Base-by-base conservation (phyloP, 495 filamentous ascomycete genomes). In the Hyphodiscus hymeniophilus region DNA sequence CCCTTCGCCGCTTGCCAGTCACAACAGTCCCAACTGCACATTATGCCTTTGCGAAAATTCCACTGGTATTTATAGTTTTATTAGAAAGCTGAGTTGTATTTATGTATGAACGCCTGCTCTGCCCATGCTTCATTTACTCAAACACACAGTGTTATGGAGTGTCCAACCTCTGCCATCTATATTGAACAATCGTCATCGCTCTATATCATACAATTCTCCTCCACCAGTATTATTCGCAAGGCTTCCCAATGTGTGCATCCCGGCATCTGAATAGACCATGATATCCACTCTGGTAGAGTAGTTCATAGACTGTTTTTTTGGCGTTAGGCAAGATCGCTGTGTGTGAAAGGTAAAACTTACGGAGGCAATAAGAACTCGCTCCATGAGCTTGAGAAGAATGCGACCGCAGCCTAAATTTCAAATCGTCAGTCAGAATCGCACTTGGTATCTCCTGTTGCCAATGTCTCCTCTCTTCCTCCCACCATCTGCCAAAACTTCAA, bases 341-440 rank as follows among this genome's bases (percentile, higher is more conserved):
- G 18, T 64, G 66, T 1, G 60, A 67, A 31, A 45, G 50, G 24
- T 12, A 13, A n/a, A 32, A 72, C 76, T 74, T 66, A 89, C 79
- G 81, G 79, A 57, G 84, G 83, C 45, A 87, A 72, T 47, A 89
- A 70, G 60, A 82, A 71, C 68, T 87, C 84, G 73, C 75, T 74
- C 75, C 81, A 83, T 58, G 77, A 79, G 69, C 80, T 84, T 60
- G 81, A 73, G 53, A 89, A 69, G 69, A 89, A 85, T 40, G 83
- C 79, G 38, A 89, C 74, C 50, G 82, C 82, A 54, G 73, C 79
- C 84, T 88, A 56, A 13, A 21, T 3, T 52, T 65, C 59, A 35
- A 36, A 24, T 17, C 52, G 48, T 31, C 38, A 43, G 38, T 45
- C 20, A 43, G 11, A 36, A 34, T 18, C 7, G 28, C 22, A 12